Base-by-base conservation (phyloP, 805 yeast genomes). In the Wickerhamiella azymoides region DNA sequence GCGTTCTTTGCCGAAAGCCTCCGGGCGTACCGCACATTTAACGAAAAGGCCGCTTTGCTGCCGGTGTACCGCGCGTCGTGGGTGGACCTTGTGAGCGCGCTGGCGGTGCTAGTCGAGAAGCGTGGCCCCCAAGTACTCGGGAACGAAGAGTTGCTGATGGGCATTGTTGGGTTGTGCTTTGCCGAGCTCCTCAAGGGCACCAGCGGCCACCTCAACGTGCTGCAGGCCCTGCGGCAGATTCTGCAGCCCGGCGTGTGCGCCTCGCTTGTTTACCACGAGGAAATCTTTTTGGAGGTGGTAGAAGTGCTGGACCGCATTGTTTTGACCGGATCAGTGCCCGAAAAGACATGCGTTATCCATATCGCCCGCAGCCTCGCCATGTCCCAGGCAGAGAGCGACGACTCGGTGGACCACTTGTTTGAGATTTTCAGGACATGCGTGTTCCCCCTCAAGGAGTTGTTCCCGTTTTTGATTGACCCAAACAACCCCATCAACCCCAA, bases 141-240 rank as follows among this genome's bases (percentile, higher is more conserved):
- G 5, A 76, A 71, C 10, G 37, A 44, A 7, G 54, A 51, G 10
- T 49, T 37, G 9, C 82, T 86, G 53, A 79, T 82, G 61, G 79
- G 86, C 26, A 60, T 88, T 35, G 83, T 81, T 63, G 83, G 95
- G 10, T 82, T 84, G 53, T 84, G 95, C 58, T 70, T 86, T 40
- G 94, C 84, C 54, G 74, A 80, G 0, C 67, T 86, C 50, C 71
- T 80, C 40, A 72, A 71, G 42, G 62, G 64, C 6, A 43, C 50
- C 24, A 61, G 60, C 26, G 46, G 49, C 28, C 60, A 41, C 21
- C 47, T 56, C 26, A 57, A 62, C 26, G 72, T 78, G 2, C 43
- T 65, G 10, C 64, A 65, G 2, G 77, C 81, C 0, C 60, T 88
- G 49, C 65, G 63, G 28, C 70, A 75, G 46, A 65, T 86, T 14